Base-by-base conservation (phyloP, 208 protist species). In the Trypanosoma theileri region DNA sequence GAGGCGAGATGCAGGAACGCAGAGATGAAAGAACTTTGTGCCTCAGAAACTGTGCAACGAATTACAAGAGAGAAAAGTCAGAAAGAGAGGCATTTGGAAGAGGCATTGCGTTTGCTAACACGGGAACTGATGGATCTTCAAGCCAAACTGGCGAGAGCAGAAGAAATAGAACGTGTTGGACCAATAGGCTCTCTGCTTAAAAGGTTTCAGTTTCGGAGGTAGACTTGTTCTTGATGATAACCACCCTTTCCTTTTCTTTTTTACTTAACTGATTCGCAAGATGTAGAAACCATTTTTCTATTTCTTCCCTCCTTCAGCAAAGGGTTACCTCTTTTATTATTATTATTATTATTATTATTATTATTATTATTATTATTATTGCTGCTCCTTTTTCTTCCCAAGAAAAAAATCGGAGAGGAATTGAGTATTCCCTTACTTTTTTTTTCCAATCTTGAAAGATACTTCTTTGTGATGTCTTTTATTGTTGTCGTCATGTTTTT, bases 111-210 rank as follows among this genome's bases (percentile, higher is more conserved):
- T 19, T 71, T 71, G 26, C 75, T 78, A 3, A 86, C 85, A 44
- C 73, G 76, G 4, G 80, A 87, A 61, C 66, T 94, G 21, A 86
- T 92, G 82, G 82, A 91, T 31, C 46, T 68, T 57, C 81, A 92
- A 69, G 80, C 77, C 3, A 62, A 71, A n/a, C 56, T 85, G 50
- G 79, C 81, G 8, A 65, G 76, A n/a, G 53, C 59, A 70, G 69
- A 89, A 59, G 80, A 80, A 59, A 60, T 68, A 42, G 62, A 75
- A 54, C 57, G 63, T 17, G 40, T 60, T 26, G 78, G 82, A 24
- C 54, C 84, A 0, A 72, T 92, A 21, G 79, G 17, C 19, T 21
- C 22, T n/a, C 12, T 76, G 24, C 13, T 66, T 16, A 65, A 89
- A 26, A 65, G 81, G 19, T 50, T 71, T 1, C 28, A 35, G 2